Conservation (phyloP, 805 yeast species). For the Teunomyces pallodes region DNA sequence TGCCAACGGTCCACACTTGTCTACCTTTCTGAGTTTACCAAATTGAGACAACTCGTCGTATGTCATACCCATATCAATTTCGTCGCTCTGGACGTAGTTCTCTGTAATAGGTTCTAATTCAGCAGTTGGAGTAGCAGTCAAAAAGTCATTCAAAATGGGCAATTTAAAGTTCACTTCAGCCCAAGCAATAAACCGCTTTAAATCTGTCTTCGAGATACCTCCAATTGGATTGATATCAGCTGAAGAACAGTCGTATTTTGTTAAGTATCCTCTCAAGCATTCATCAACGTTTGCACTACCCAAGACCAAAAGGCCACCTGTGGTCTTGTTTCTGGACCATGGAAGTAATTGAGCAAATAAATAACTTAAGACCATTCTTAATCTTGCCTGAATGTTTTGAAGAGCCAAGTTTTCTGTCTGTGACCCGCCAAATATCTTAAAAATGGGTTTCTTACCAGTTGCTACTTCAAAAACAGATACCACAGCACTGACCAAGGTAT, state of each 20-base stretch:
- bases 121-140: conserved; percentile 95
- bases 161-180: conserved; percentile 66
- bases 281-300: conserved; percentile 99
- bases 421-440: conserved; percentile 91
- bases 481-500: conserved; percentile 71
- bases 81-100: conserved; percentile 92
- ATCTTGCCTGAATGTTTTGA: conserved; percentile 94
- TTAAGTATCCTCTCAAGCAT: conserved; percentile 89
- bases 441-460: conserved; percentile 86
- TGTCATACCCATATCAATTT: conserved; percentile 97
- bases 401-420: conserved; percentile 88
- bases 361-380: conserved; percentile 92
- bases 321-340: conserved; percentile 74
- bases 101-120: conserved; percentile 96
- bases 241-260: conserved; percentile 95
- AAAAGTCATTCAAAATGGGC: conserved; percentile 74
- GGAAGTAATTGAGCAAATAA: conserved; percentile 92
- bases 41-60: conserved; percentile 89
- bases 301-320: conserved; percentile 82
- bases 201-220: conserved; percentile 93
- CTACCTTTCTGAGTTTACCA: conserved; percentile 87
- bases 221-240: conserved; percentile 99
- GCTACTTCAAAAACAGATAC: conserved; percentile 78
- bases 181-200: conserved; percentile 81
- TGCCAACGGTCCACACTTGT: conserved; percentile 94